Evolutionary conservation across 495 filamentous ascomycete genomes (phyloP).

Genomic region (Penicillium bialowiezense): DNA sequence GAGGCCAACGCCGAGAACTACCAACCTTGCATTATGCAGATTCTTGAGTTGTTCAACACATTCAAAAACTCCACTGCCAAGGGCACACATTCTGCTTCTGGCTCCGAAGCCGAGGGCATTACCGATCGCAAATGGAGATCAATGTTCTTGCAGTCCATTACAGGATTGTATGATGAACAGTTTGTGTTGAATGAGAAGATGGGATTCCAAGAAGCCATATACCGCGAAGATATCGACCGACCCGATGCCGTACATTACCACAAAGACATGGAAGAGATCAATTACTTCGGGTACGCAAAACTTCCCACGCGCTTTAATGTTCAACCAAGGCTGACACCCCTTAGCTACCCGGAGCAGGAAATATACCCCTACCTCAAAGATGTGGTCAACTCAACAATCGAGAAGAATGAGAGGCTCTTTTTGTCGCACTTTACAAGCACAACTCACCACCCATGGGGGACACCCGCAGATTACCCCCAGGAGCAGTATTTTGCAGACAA

Average conservation of each 20-base stretch:
- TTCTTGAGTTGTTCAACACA: slow-evolving; percentile 37
- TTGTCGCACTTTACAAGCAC: slow-evolving; percentile 40
- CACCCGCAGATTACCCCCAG: slow-evolving; percentile 25
- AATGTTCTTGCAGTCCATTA: slow-evolving; percentile 38
- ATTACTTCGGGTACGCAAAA: slow-evolving; percentile 38
- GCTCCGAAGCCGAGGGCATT: not conserved
- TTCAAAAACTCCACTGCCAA: slow-evolving; percentile 14
- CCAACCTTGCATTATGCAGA: slow-evolving; percentile 41
- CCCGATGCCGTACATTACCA: slow-evolving; percentile 27
- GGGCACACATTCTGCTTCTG: not conserved
- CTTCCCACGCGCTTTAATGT: not conserved
- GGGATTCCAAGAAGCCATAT: slow-evolving; percentile 31
- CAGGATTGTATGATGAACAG: slow-evolving; percentile 37
- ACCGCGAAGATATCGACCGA: slow-evolving; percentile 26
- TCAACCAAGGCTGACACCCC: not conserved
- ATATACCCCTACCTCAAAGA: slow-evolving; percentile 24
- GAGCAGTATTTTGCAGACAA: slow-evolving; percentile 26
- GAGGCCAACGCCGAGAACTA: slow-evolving; percentile 36
- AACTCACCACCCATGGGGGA: slow-evolving; percentile 40
- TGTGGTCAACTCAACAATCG: slow-evolving; percentile 26
- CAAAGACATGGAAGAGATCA: slow-evolving; percentile 27
- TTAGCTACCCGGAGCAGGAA: slow-evolving; percentile 16
- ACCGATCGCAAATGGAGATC: slow-evolving; percentile 32
- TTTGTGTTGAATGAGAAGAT: slow-evolving; percentile 30
- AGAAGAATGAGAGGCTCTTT: slow-evolving; percentile 32